Percentiles rank a stretch among this genome's conserved stretches.
These are phyloP conservation scores for Triticum urartu DNA, from an alignment of 176 grass and related monocot genomes.

Conservation along the genomic window DNA sequence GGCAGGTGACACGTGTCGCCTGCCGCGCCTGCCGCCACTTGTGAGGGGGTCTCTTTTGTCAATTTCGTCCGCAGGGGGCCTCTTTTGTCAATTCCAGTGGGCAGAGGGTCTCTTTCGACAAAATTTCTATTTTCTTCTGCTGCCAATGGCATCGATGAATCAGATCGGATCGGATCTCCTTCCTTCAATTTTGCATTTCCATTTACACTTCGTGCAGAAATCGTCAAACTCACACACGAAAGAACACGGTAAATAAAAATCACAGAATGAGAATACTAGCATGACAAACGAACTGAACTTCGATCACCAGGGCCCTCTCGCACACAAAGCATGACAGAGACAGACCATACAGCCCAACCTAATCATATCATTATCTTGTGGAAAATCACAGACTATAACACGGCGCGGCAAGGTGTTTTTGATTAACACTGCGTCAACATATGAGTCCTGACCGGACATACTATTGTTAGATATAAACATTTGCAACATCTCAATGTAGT, in stretches of 20 bases:
- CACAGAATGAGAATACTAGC: neutral
- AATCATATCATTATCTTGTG: neutral
- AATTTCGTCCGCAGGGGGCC: too few relatives aligned
- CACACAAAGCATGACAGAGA: neutral
- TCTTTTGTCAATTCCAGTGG: too few relatives aligned
- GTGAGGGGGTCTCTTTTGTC: too few relatives aligned
- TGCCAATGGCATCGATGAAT: neutral
- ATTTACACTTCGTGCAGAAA: too few relatives aligned
- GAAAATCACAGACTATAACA: neutral
- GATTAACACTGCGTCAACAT: neutral
- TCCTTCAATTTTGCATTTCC: too few relatives aligned
- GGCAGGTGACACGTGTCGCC: too few relatives aligned
- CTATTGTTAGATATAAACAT: too few relatives aligned
- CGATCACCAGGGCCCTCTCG: neutral
- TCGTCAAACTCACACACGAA: neutral
- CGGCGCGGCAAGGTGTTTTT: neutral
- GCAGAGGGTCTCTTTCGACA: too few relatives aligned
- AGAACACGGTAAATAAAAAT: neutral
- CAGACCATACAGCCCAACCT: neutral
- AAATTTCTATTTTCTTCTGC: conserved; percentile 15
- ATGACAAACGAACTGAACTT: neutral
- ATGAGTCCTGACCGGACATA: neutral
- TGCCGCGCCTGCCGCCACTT: too few relatives aligned
- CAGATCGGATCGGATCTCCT: too few relatives aligned
- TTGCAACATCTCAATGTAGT: neutral